Evolutionary conservation across 2,329 filamentous ascomycete species (phyloP).

Genomic region (Colletotrichum endophyticum): DNA sequence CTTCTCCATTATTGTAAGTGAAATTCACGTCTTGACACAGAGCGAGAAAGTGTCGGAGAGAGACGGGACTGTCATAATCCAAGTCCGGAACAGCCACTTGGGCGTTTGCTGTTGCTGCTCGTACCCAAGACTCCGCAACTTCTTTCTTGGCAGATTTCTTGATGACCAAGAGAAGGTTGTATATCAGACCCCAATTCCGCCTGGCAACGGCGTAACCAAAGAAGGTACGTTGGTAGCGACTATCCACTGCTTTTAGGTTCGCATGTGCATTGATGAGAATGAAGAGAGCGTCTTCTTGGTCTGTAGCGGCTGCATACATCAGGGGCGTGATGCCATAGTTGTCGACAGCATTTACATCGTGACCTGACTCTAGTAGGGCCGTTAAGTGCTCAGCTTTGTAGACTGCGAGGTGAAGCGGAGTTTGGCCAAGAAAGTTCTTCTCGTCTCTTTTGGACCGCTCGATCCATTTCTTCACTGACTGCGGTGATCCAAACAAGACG

Average conservation of each 20-base stretch:
- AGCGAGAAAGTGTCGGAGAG: neutral
- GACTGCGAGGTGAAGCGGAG: neutral
- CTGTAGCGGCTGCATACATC: neutral
- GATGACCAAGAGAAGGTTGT: neutral
- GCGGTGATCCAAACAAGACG: neutral
- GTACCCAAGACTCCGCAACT: neutral
- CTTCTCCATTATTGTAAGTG: neutral
- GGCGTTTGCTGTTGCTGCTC: neutral
- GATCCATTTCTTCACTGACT: rapidly evolving
- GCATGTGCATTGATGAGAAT: neutral
- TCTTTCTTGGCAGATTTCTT: neutral
- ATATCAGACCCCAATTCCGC: neutral
- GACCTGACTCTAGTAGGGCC: neutral
- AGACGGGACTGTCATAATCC: rapidly evolving
- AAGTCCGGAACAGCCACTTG: neutral
- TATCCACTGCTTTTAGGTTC: rapidly evolving
- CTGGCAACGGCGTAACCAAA: neutral
- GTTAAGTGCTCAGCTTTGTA: neutral
- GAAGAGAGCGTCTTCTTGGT: neutral
- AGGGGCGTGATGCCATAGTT: neutral
- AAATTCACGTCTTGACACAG: neutral
- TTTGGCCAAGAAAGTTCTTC: neutral
- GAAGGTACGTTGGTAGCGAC: neutral
- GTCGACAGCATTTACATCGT: neutral
- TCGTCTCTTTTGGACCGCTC: rapidly evolving